Percentiles rank a stretch among this genome's conserved stretches.
Conservation (phyloP, 116 monocot species). For the Iris pallida region DNA sequence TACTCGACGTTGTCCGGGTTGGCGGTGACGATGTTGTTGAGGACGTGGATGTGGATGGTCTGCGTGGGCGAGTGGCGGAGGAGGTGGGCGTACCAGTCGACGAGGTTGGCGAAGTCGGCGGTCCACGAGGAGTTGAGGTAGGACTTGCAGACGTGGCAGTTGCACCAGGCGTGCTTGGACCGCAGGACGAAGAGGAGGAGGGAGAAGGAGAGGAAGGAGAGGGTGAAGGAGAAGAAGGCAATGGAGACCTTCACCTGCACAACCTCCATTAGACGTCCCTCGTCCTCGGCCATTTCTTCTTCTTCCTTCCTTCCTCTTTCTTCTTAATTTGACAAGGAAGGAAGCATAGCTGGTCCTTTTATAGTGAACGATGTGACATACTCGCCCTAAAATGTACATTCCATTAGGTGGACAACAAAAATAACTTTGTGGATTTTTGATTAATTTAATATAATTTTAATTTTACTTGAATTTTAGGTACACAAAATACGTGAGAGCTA, state of each 20-base stretch:
- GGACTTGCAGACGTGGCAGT: constrained; percentile 31
- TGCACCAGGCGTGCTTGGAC: constrained; percentile 35
- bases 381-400: too few relatives aligned
- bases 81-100: constrained; percentile 73
- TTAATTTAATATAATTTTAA: too few relatives aligned
- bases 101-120: constrained; percentile 44
- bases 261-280: too few relatives aligned
- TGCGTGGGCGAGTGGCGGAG: constrained; percentile 53
- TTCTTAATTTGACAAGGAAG: too few relatives aligned
- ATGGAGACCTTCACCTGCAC: constrained; percentile 7
- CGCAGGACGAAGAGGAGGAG: constrained; percentile 16
- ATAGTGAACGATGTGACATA: too few relatives aligned
- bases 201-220: not conserved
- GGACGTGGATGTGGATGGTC: constrained; percentile 70
- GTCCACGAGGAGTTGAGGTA: constrained; percentile 36
- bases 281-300: too few relatives aligned
- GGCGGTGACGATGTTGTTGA: constrained; percentile 53
- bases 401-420: too few relatives aligned
- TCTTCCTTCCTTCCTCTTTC: too few relatives aligned
- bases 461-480: too few relatives aligned
- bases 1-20: constrained; percentile 61
- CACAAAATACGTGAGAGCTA: too few relatives aligned
- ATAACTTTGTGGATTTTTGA: too few relatives aligned
- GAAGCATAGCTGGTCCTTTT: too few relatives aligned
- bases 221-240: constrained; percentile 22